Conservation (phyloP, 352 stramenopile genomes). For the Globisporangium carolinianum region DNA sequence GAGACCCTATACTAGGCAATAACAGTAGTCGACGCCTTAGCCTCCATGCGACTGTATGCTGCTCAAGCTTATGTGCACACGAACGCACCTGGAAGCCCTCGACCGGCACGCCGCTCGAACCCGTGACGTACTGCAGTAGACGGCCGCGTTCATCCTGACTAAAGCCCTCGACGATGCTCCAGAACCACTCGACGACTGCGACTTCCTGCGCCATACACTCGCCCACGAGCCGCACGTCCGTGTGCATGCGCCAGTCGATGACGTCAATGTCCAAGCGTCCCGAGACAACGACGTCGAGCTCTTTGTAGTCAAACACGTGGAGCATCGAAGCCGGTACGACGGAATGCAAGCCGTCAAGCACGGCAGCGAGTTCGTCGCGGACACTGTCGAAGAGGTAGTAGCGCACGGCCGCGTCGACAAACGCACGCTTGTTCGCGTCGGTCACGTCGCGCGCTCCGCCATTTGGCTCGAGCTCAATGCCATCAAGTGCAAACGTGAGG, state of each 20-base stretch:
- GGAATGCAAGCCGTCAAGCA: constrained; percentile 88
- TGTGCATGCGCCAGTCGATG: constrained; percentile 81
- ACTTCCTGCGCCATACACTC: constrained; percentile 28
- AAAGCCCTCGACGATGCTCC: constrained; percentile 59
- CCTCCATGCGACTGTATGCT: neutral
- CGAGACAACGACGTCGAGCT: constrained; percentile 86
- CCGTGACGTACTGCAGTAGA: constrained; percentile 81
- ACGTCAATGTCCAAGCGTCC: constrained; percentile 80
- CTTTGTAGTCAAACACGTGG: constrained; percentile 97
- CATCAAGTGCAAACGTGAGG: constrained; percentile 60
- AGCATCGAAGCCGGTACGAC: constrained; percentile 94
- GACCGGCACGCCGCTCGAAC: constrained; percentile 71
- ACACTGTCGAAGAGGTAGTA: constrained; percentile 95
- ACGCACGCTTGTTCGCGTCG: constrained; percentile 94
- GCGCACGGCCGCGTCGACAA: constrained; percentile 88
- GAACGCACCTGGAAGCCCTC: constrained; percentile 60
- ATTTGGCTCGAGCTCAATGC: constrained; percentile 52
- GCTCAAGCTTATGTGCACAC: neutral
- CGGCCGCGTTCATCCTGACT: constrained; percentile 51
- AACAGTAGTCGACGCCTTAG: neutral
- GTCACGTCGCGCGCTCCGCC: constrained; percentile 68
- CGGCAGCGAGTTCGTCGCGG: constrained; percentile 75
- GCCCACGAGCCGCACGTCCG: constrained; percentile 31
- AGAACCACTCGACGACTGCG: constrained; percentile 70
- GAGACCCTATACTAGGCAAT: constrained; percentile 24